Conservation (phyloP, 2,329 filamentous ascomycete species). For the Paradendryphiella salina region DNA sequence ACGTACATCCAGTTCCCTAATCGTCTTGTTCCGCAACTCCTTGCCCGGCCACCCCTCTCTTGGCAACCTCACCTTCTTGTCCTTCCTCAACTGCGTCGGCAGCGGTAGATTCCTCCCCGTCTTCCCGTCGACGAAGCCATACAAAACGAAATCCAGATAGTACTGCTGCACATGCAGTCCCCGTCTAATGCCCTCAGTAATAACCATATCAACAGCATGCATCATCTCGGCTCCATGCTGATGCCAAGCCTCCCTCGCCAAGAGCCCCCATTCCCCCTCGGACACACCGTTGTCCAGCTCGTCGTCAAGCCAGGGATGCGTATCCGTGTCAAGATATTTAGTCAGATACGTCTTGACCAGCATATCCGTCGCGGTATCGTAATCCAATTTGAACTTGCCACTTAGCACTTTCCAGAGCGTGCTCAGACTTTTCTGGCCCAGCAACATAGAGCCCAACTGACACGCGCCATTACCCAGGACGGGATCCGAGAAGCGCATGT, state of each 20-base stretch:
- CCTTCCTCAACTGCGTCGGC: conserved; percentile 56
- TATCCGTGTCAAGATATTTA: conserved; percentile 25
- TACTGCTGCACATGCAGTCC: conserved; percentile 58
- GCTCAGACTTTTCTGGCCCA: conserved; percentile 57
- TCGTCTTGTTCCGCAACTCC: background rate
- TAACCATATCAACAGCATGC: conserved; percentile 35
- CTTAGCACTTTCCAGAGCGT: conserved; percentile 49
- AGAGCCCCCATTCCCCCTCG: conserved; percentile 43
- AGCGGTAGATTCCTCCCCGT: conserved; percentile 56
- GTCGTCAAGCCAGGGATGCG: conserved; percentile 28
- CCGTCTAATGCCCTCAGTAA: conserved; percentile 59
- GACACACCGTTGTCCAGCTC: conserved; percentile 27
- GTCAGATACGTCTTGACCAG: conserved; percentile 26
- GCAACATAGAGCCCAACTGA: conserved; percentile 52
- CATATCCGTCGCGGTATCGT: conserved; percentile 21
- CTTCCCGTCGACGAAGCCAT: conserved; percentile 61
- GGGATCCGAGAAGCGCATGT: conserved; percentile 70
- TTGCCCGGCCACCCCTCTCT: conserved; percentile 7
- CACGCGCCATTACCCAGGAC: conserved; percentile 56
- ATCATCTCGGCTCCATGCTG: conserved; percentile 62
- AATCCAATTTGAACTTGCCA: conserved; percentile 55
- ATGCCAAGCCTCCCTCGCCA: conserved; percentile 50
- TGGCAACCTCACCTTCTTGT: conserved; percentile 46
- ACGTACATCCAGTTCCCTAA: conserved; percentile 5
- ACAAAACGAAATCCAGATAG: conserved; percentile 62